Conservation (phyloP, 768 basidiomycete genomes). For the Amylocystis lapponica region DNA sequence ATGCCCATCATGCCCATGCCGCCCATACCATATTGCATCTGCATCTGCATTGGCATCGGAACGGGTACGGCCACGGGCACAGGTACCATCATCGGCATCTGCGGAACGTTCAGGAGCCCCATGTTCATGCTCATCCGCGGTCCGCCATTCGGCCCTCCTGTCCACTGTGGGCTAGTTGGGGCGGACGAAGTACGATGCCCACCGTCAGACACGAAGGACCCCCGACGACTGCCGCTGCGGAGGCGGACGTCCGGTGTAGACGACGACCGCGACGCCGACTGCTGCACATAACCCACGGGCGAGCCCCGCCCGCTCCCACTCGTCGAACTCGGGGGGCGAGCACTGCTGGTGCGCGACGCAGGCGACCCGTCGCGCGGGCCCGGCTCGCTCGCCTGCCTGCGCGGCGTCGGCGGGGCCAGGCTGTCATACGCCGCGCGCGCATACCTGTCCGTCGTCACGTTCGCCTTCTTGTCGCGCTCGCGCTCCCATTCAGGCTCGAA, state of each 20-base stretch:
- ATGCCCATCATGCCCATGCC: conserved; percentile 41
- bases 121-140: conserved; percentile 13
- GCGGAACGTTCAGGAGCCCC: conserved; percentile 8
- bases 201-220: conserved; percentile 19
- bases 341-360: background rate
- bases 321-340: too few relatives aligned
- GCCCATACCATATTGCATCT: conserved; percentile 27
- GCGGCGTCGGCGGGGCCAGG: background rate
- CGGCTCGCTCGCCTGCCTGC: too few relatives aligned
- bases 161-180: conserved; percentile 4
- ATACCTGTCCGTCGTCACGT: conserved; percentile 9
- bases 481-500: conserved; percentile 17
- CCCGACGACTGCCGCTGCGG: conserved; percentile 30
- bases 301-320: conserved; percentile 1
- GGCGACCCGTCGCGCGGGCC: conserved; percentile 1
- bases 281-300: conserved; percentile 38
- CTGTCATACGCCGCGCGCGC: conserved; percentile 17
- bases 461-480: conserved; percentile 15
- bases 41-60: conserved; percentile 4
- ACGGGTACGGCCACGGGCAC: conserved; percentile 9
- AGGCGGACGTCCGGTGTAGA: conserved; percentile 30
- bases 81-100: conserved; percentile 5
- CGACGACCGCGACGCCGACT: conserved; percentile 35
- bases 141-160: conserved; percentile 12
- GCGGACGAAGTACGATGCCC: conserved; percentile 6